Base-by-base conservation (phyloP, 768 basidiomycete genomes). In the Cystofilobasidium bisporidii region DNA sequence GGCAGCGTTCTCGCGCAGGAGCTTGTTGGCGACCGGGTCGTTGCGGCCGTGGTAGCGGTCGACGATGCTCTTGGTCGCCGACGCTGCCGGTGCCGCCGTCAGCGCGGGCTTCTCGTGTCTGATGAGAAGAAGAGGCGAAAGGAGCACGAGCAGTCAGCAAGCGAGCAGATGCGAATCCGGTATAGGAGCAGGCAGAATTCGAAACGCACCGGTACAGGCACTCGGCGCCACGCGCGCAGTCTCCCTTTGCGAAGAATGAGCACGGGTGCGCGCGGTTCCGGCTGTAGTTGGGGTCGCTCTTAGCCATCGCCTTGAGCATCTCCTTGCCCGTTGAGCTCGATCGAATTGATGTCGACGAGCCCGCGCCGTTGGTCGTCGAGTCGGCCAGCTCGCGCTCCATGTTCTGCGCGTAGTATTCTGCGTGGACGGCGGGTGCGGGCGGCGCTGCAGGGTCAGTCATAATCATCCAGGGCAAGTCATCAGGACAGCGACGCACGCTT, bases 221-320 rank as follows among this genome's bases (percentile, higher is more conserved):
- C 69, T 94, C 91, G 18, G 79, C 78, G 10, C 96, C 96, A 50
- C 96, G 84, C 47, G 82, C 90, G 76, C 96, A 99, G 64, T 93
- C 88, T 0, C 96, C 96, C 78, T 98, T 99, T 60, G 83, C 86
- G 75, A 86, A 98, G 82, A 98, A 98, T 2, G 89, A 90, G 77
- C 96, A 99, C 18, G 96, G 75, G 71, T 97, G 88, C 56, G 96
- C 91, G 64, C 88, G 80, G 78, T 98, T 99, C 65, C 94, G 86
- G 78, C 97, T 96, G 80, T 98, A 98, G 76, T 91, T 91, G 0
- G 96, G 96, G 73, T 98, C 94, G 36, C 89, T 89, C 71, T 94
- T 84, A 28, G 96, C 96, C 15, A 99, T 79, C 71, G 88, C 85
- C 78, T 98, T 97, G 64, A 99, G 79, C 89, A 98, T 93, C 74